These are phyloP conservation scores for Olyra latifolia DNA, from an alignment of 176 grass and related monocot genomes.

Conservation along the genomic window DNA sequence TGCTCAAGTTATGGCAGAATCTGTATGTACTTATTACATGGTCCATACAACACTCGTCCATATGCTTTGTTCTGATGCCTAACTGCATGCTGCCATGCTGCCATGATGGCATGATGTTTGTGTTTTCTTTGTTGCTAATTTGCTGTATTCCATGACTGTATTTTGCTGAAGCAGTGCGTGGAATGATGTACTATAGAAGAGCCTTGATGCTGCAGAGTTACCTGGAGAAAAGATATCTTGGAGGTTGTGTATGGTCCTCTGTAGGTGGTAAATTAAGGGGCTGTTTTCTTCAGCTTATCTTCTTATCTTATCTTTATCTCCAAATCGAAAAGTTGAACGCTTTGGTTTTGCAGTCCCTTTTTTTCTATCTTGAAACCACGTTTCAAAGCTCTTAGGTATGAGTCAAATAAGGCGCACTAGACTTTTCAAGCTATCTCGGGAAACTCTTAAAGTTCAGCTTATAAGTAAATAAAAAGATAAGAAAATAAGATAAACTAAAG, in stretches of 20 bases:
- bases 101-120: background rate
- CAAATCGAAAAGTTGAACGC: no score
- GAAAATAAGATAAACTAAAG: no score
- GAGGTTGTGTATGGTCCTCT: constrained; percentile 49
- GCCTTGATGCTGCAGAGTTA: constrained; percentile 96
- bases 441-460: no score
- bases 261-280: constrained; percentile 29
- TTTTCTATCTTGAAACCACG: no score
- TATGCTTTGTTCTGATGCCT: constrained; percentile 27
- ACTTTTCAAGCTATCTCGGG: no score
- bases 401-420: no score
- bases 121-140: constrained; percentile 21
- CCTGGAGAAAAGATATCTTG: constrained; percentile 78
- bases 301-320: no score
- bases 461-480: no score
- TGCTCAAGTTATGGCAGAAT: background rate
- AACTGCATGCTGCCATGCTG: no score
- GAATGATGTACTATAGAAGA: constrained; percentile 99
- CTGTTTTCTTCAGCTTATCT: no score
- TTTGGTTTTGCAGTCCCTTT: no score
- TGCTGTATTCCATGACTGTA: constrained; percentile 33
- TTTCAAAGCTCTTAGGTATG: no score
- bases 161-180: constrained; percentile 64
- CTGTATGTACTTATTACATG: constrained; percentile 7
- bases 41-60: background rate